A percentile compares a stretch with the other conserved stretches of the same genome.
Evolutionary conservation across 2,329 filamentous ascomycete genomes (phyloP).

Genomic region (Penicillium sp.): DNA sequence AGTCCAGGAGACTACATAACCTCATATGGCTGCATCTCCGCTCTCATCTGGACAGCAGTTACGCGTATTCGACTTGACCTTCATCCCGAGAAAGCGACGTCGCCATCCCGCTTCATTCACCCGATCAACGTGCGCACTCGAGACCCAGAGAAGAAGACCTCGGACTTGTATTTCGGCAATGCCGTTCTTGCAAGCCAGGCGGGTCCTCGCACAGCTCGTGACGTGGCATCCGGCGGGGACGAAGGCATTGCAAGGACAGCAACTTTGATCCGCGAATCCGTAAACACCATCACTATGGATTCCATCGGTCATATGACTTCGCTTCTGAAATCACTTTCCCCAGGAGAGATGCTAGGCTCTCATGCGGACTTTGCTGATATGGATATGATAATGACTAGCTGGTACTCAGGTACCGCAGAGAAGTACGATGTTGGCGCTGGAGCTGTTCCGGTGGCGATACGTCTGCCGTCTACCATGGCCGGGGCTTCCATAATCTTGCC

Average conservation of each 20-base stretch:
- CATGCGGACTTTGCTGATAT: slow-evolving; percentile 18
- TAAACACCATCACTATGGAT: slow-evolving; percentile 9
- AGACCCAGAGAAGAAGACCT: slow-evolving; percentile 18
- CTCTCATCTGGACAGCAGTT: slow-evolving; percentile 23
- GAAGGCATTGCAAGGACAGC: slow-evolving; percentile 17
- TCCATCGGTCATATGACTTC: slow-evolving; percentile 14
- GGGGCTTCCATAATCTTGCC: slow-evolving; percentile 19
- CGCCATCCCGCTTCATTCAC: slow-evolving; percentile 14
- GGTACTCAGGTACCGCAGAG: slow-evolving; percentile 19
- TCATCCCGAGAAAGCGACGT: slow-evolving; percentile 12
- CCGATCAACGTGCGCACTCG: slow-evolving; percentile 23
- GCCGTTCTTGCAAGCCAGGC: slow-evolving; percentile 17
- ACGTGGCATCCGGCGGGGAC: slow-evolving; percentile 8
- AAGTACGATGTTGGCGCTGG: slow-evolving; percentile 22
- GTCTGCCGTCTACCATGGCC: slow-evolving; percentile 7
- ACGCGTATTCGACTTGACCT: slow-evolving; percentile 21
- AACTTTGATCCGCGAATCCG: slow-evolving; percentile 21
- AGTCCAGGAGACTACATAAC: slow-evolving; percentile 19
- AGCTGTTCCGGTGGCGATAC: slow-evolving; percentile 14
- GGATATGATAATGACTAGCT: slow-evolving; percentile 26
- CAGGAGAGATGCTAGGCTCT: slow-evolving; percentile 11
- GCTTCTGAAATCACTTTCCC: slow-evolving; percentile 14
- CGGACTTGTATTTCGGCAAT: slow-evolving; percentile 24
- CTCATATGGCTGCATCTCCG: slow-evolving; percentile 28
- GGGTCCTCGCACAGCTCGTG: slow-evolving; percentile 11